Evolutionary conservation across 331 rosid genomes (phyloP), one percentile per base, ranked within the genome.

Genomic region (Quercus tomentella): DNA sequence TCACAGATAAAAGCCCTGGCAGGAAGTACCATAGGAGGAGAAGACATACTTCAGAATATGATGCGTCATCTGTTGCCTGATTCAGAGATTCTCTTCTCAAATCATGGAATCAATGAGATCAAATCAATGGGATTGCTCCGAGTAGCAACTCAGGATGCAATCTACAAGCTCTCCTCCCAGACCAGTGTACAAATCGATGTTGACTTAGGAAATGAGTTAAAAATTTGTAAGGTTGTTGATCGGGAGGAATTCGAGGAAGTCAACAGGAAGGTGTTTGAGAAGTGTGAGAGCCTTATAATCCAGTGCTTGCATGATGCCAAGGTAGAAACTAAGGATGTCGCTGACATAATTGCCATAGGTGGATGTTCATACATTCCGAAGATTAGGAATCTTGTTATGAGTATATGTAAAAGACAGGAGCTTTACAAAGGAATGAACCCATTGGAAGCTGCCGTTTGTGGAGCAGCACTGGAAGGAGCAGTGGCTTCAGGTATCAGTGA

Each of bases 401-500:
- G 82, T 15, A 49, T 77, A 28, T 83, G 77, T n/a, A 85, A 85
- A 78, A 89, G 79, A 23, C 82, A 75, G 57, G 87, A 84, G 84
- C 85, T 85, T 73, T 89, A 94, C 73, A 77, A 85, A 70, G 94
- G 87, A 51, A 80, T 91, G 79, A 82, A 92, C 76, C 97, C 92
- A 2, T 61, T 91, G 69, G 98, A 94, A 79, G 97, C 97, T 76
- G 91, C 97, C 1, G 97, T 91, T 58, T 79, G 83, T 56, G 97
- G 98, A 35, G 97, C 98, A 6, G 97, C 98, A 33, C 81, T 91
- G 52, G 94, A 92, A 87, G 98, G 97, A 80, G 95, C 97, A 8
- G 86, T 94, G n/a, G 96, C 98, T 49, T 89, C 95, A 3, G 97
- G 97, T 22, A 66, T 87, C 51, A 83, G 77, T 57, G 98, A 94